Evolutionary conservation across 2,329 filamentous ascomycete genomes (phyloP).

Genomic region (Penicillium sp.): DNA sequence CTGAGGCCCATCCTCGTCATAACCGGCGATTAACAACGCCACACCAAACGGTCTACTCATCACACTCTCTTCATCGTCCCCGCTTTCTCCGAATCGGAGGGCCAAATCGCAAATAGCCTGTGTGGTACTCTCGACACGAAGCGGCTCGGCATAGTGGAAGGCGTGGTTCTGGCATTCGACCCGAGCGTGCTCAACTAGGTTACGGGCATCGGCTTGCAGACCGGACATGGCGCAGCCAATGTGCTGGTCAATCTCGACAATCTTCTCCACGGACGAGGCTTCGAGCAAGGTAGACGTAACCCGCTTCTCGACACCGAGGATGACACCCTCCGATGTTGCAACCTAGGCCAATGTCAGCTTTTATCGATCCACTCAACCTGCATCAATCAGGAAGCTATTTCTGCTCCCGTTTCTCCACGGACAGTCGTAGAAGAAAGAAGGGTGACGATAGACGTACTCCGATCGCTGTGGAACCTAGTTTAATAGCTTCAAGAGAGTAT

Average conservation of each 20-base stretch:
- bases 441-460: constrained; percentile 54
- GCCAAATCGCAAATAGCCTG: constrained; percentile 98
- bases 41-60: constrained; percentile 98
- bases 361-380: background rate
- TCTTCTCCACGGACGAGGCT: constrained; percentile 97
- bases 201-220: constrained; percentile 92
- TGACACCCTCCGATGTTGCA: constrained; percentile 87
- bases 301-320: constrained; percentile 97
- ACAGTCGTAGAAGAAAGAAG: background rate
- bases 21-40: constrained; percentile 89
- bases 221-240: constrained; percentile 99
- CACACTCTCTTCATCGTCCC: constrained; percentile 95
- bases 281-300: constrained; percentile 96
- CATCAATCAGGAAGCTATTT: no score
- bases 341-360: constrained; percentile 48
- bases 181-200: constrained; percentile 96
- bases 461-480: constrained; percentile 96
- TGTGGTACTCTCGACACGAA: constrained; percentile 95
- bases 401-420: background rate
- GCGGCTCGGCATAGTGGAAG: constrained; percentile 95
- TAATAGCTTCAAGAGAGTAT: constrained; percentile 99
- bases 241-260: constrained; percentile 97
- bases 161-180: constrained; percentile 95
- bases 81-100: constrained; percentile 91
- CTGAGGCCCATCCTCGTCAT: constrained; percentile 93